These are phyloP conservation scores for Globisporangium yorkense DNA, from an alignment of 352 stramenopile species.

Conservation along the genomic window DNA sequence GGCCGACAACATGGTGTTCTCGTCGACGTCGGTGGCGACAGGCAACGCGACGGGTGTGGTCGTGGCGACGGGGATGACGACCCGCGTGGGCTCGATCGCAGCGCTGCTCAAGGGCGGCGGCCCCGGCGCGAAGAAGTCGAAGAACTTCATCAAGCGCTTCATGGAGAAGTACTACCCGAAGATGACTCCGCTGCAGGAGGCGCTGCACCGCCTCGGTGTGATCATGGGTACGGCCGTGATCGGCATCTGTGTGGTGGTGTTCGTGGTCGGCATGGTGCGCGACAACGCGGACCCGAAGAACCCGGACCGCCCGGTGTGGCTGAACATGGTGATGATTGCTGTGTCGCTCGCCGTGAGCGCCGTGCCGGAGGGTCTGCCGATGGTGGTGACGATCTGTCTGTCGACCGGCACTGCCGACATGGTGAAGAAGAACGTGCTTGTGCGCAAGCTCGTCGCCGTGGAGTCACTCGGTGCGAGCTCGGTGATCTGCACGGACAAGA, in stretches of 20 bases:
- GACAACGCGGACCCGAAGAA: constrained; percentile 43
- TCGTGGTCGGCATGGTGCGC: constrained; percentile 82
- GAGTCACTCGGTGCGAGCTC: constrained; percentile 87
- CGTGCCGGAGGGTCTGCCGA: constrained; percentile 69
- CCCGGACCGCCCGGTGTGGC: constrained; percentile 68
- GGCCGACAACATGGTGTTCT: constrained; percentile 92
- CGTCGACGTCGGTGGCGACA: constrained; percentile 77
- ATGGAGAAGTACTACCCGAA: constrained; percentile 63
- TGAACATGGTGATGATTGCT: constrained; percentile 94
- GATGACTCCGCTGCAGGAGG: constrained; percentile 85
- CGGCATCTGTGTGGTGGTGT: constrained; percentile 81
- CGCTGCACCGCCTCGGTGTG: constrained; percentile 93
- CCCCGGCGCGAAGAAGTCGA: constrained; percentile 24
- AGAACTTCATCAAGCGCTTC: constrained; percentile 36
- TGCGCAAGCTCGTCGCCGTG: constrained; percentile 82
- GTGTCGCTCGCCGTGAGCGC: constrained; percentile 83
- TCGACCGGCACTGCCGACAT: constrained; percentile 69
- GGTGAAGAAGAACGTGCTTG: constrained; percentile 73
- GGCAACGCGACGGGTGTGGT: constrained; percentile 65
- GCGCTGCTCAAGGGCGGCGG: constrained; percentile 35
- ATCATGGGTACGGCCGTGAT: constrained; percentile 85
- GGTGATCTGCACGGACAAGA: constrained; percentile 94
- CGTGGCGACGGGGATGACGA: constrained; percentile 71
- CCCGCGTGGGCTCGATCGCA: constrained; percentile 64
- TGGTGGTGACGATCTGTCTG: constrained; percentile 80